These are phyloP conservation scores for Phytomonas francai DNA, from an alignment of 208 protist species.

Conservation along the genomic window DNA sequence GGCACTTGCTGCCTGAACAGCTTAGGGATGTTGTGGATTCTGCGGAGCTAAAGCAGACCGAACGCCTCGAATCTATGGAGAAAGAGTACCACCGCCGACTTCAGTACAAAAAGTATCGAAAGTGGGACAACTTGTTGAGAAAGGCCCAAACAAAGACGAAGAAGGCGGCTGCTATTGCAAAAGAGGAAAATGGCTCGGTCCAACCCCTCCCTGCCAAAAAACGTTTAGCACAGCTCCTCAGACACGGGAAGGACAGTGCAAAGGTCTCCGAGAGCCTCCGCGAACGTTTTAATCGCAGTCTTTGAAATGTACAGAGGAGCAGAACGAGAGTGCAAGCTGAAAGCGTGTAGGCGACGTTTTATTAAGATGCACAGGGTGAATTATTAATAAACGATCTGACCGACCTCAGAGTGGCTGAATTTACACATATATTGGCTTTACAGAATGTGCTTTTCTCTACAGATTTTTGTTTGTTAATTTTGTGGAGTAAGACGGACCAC, in stretches of 20 bases:
- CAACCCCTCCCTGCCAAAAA: slow-evolving; percentile 45
- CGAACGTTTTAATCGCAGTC: slow-evolving; percentile 43
- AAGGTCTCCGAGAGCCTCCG: slow-evolving; percentile 34
- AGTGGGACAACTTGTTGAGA: slow-evolving; percentile 68
- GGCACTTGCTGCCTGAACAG: slow-evolving; percentile 50
- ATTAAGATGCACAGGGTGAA: not conserved
- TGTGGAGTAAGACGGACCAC: not conserved
- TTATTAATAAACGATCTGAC: not conserved
- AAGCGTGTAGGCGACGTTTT: not conserved
- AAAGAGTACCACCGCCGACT: slow-evolving; percentile 51
- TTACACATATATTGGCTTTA: not conserved
- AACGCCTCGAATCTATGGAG: slow-evolving; percentile 49
- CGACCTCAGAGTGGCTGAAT: not conserved
- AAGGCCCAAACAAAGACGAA: slow-evolving; percentile 46
- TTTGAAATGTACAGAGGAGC: slow-evolving; percentile 20
- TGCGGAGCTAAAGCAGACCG: slow-evolving; percentile 46
- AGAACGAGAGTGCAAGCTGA: not conserved
- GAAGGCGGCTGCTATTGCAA: not conserved
- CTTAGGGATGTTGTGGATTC: slow-evolving; percentile 60
- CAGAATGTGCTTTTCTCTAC: not conserved
- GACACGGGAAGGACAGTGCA: slow-evolving; percentile 46
- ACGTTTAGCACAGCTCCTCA: slow-evolving; percentile 60
- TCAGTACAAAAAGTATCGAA: slow-evolving; percentile 62
- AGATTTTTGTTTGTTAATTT: not conserved
- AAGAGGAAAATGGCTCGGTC: slow-evolving; percentile 13